These are phyloP conservation scores for Talaromyces borbonicus DNA, from an alignment of 495 filamentous ascomycete genomes.

Conservation along the genomic window DNA sequence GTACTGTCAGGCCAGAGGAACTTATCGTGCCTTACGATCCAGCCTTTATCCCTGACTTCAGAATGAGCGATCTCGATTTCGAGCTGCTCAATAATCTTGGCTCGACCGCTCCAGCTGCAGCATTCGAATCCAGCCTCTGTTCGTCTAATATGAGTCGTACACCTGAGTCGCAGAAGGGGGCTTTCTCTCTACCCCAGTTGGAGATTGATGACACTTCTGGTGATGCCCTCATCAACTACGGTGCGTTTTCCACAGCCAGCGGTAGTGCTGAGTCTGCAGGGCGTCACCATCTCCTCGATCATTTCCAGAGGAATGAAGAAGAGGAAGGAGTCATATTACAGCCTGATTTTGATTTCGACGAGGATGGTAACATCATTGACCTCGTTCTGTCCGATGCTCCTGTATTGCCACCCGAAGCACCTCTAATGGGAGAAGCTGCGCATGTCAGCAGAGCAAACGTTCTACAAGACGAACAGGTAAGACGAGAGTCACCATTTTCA, in stretches of 20 bases:
- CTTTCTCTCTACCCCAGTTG: constrained; percentile 20
- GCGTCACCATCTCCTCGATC: neutral
- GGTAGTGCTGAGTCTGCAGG: constrained; percentile 14
- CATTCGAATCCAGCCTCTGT: constrained; percentile 10
- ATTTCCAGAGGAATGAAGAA: constrained; percentile 18
- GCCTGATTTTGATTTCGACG: constrained; percentile 55
- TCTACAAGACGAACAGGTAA: constrained; percentile 19
- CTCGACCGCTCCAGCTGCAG: constrained; percentile 6
- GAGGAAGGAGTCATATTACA: constrained; percentile 47
- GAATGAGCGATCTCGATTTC: constrained; percentile 46
- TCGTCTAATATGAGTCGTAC: constrained; percentile 22
- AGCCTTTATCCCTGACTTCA: constrained; percentile 65
- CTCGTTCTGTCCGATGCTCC: constrained; percentile 13
- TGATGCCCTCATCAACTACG: constrained; percentile 26
- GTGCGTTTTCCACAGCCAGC: constrained; percentile 23
- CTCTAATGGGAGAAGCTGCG: neutral
- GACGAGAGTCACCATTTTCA: neutral
- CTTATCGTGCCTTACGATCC: constrained; percentile 78
- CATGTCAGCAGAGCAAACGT: too few species aligned
- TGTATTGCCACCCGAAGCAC: constrained; percentile 23
- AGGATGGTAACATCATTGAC: constrained; percentile 48
- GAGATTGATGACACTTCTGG: constrained; percentile 25
- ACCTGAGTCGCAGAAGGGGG: constrained; percentile 20
- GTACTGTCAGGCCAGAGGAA: constrained; percentile 55
- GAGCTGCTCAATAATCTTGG: constrained; percentile 28